Conservation (phyloP, 2,329 filamentous ascomycete genomes). For the Penicillium paneum region DNA sequence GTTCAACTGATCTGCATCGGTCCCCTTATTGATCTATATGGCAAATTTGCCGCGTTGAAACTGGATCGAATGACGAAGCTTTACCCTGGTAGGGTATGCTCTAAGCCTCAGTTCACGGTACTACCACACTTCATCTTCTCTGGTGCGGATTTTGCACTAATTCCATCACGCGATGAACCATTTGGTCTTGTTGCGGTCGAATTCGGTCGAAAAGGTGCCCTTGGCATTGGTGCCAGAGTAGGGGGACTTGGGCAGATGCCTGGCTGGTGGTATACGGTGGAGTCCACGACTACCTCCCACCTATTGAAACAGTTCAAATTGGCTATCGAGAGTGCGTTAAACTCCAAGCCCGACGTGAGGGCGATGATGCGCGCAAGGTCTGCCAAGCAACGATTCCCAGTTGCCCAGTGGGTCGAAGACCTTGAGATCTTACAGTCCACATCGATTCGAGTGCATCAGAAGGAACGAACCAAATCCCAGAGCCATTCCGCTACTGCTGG, state of each 20-base stretch:
- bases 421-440: constrained; percentile 60
- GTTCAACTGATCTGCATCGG: constrained; percentile 63
- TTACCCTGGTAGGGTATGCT: constrained; percentile 64
- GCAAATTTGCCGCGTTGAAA: constrained; percentile 65
- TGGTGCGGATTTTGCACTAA: constrained; percentile 65
- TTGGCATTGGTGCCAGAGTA: constrained; percentile 64
- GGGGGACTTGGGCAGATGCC: constrained; percentile 69
- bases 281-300: constrained; percentile 62
- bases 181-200: constrained; percentile 68
- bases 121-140: constrained; percentile 66
- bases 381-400: constrained; percentile 64
- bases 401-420: constrained; percentile 64
- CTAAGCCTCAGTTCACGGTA: constrained; percentile 66
- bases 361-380: constrained; percentile 64
- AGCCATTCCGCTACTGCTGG: constrained; percentile 32
- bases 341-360: constrained; percentile 54
- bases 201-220: constrained; percentile 65
- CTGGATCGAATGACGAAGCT: constrained; percentile 62
- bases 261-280: constrained; percentile 68
- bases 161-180: constrained; percentile 66
- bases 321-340: constrained; percentile 60
- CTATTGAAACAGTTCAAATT: constrained; percentile 63
- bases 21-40: constrained; percentile 65
- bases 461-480: constrained; percentile 36
- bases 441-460: constrained; percentile 57